A percentile compares a stretch with the other conserved stretches of the same genome.
Conservation (phyloP, 2,329 filamentous ascomycete species). For the Phyllachora maydis region DNA sequence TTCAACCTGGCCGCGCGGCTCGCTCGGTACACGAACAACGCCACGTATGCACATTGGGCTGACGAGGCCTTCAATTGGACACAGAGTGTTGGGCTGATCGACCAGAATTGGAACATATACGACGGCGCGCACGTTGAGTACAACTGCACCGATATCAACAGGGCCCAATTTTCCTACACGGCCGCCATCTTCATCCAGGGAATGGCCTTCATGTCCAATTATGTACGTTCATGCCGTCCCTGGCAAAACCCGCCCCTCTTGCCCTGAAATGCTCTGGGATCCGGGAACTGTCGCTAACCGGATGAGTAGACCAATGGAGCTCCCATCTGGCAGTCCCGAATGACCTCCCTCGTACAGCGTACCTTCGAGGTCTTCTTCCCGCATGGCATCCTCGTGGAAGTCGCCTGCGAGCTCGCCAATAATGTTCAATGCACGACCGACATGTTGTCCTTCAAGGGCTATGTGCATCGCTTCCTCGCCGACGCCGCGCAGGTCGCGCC, state of each 20-base stretch:
- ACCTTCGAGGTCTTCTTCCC: conserved; percentile 8
- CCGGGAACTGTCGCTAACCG: conserved; percentile 1
- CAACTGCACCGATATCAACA: conserved; percentile 31
- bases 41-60: conserved; percentile 29
- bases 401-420: conserved; percentile 28
- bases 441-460: conserved; percentile 33
- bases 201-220: conserved; percentile 42
- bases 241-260: too few relatives aligned
- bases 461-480: conserved; percentile 26
- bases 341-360: conserved; percentile 20
- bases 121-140: conserved; percentile 29
- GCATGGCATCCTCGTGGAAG: conserved; percentile 16
- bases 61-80: conserved; percentile 28
- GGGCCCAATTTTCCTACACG: conserved; percentile 37
- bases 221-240: conserved; percentile 11
- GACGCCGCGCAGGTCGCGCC: conserved; percentile 25
- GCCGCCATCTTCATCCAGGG: conserved; percentile 35
- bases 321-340: conserved; percentile 25
- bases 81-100: conserved; percentile 18
- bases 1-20: conserved; percentile 27
- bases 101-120: conserved; percentile 33
- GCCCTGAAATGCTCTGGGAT: neutral
- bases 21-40: conserved; percentile 30
- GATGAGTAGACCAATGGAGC: conserved; percentile 21
- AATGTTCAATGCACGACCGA: conserved; percentile 29